These are phyloP conservation scores for Umbelopsis sp. DNA, from an alignment of 192 early-diverging fungal species.

Conservation along the genomic window DNA sequence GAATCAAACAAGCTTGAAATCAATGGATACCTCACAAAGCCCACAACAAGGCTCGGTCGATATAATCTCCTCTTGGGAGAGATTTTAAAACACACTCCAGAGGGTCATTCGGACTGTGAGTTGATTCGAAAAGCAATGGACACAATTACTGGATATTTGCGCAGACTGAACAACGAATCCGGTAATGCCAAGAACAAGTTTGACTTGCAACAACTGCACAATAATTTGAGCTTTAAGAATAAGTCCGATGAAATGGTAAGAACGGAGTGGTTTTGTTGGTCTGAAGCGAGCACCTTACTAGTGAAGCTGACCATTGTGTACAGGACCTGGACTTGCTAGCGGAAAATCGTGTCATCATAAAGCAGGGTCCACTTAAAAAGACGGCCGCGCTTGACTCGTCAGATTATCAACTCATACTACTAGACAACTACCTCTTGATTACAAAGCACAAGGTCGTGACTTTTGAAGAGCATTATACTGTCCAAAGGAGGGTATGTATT, in stretches of 20 bases:
- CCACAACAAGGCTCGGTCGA: constrained; percentile 84
- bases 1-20: constrained; percentile 82
- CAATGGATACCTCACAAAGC: constrained; percentile 86
- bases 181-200: constrained; percentile 89
- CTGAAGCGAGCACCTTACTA: not conserved
- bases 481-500: constrained; percentile 50
- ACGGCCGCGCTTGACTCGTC: constrained; percentile 58
- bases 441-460: constrained; percentile 66
- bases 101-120: constrained; percentile 75
- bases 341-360: constrained; percentile 69
- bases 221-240: constrained; percentile 37
- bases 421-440: constrained; percentile 87
- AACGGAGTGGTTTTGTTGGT: not conserved
- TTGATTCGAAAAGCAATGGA: constrained; percentile 72
- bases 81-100: constrained; percentile 82
- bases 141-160: constrained; percentile 74
- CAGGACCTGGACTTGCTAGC: constrained; percentile 76
- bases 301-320: not conserved
- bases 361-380: constrained; percentile 82
- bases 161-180: constrained; percentile 82
- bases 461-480: constrained; percentile 62
- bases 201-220: constrained; percentile 74
- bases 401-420: constrained; percentile 76
- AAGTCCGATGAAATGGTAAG: constrained; percentile 25
- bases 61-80: constrained; percentile 84